These are phyloP conservation scores for Pichia cactophila DNA, from an alignment of 1,139 yeast species.

Conservation along the genomic window DNA sequence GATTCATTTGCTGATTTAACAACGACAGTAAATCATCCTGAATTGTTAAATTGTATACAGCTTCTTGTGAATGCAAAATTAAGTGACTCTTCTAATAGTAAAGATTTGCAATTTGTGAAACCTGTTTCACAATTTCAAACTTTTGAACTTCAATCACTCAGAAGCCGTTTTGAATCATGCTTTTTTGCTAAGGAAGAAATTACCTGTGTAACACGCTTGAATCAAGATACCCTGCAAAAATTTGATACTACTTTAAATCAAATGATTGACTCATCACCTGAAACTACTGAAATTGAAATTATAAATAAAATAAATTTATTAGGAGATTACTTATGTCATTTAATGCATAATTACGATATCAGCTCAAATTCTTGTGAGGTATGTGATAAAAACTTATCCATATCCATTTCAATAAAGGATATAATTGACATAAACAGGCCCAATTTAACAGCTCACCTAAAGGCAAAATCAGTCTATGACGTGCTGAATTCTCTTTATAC, in stretches of 20 bases:
- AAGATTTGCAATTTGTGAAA: background rate
- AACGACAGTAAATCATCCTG: conserved; percentile 12
- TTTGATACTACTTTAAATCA: background rate
- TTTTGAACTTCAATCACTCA: conserved; percentile 3
- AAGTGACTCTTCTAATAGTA: background rate
- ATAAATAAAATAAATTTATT: conserved; percentile 32
- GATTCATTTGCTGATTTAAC: conserved; percentile 3
- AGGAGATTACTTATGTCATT: conserved; percentile 39
- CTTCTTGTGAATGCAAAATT: conserved; percentile 4
- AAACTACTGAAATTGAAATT: background rate
- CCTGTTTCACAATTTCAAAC: background rate
- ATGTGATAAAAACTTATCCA: conserved; percentile 31
- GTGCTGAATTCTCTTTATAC: conserved; percentile 15
- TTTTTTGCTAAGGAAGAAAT: conserved; percentile 1
- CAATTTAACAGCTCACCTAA: conserved; percentile 11
- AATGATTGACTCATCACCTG: background rate
- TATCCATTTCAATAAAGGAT: conserved; percentile 18
- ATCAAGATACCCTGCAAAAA: background rate
- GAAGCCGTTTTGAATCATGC: background rate
- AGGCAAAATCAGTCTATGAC: background rate
- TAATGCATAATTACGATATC: conserved; percentile 31
- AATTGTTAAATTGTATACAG: conserved; percentile 18
- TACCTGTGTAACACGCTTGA: background rate
- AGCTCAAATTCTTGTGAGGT: conserved; percentile 31
- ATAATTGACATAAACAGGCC: conserved; percentile 28